Percentiles rank a stretch among this genome's conserved stretches.
phyloP scores from a whole-genome alignment of 345 rosid species.

The Euphorbia peplus region DNA sequence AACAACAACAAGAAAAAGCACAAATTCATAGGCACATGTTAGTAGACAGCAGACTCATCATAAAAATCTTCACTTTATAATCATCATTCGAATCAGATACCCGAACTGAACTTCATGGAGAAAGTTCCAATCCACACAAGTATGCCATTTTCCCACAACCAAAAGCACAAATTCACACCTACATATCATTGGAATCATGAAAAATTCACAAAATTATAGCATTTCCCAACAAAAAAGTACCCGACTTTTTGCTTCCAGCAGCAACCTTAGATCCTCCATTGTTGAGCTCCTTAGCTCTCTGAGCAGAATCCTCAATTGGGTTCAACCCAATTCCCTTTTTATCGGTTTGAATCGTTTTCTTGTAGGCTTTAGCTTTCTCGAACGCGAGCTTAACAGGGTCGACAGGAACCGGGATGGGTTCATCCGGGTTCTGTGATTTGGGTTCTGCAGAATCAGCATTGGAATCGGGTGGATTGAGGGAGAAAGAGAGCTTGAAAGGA shows the following conservation, averaged over 20 bases:
- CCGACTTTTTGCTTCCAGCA: constrained; percentile 27
- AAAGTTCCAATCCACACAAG: too few relatives aligned
- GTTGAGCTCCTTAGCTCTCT: constrained; percentile 38
- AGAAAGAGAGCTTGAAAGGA: constrained; percentile 32
- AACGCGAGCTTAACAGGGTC: constrained; percentile 66
- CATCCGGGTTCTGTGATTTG: constrained; percentile 19
- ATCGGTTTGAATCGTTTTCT: constrained; percentile 21
- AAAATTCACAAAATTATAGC: neutral
- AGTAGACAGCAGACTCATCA: constrained; percentile 21
- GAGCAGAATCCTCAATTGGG: constrained; percentile 17
- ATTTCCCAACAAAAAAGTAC: constrained; percentile 13
- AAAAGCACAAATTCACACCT: too few relatives aligned
- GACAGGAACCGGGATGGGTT: constrained; percentile 18
- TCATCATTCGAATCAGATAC: too few relatives aligned
- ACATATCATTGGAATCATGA: too few relatives aligned
- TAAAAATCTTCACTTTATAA: too few relatives aligned
- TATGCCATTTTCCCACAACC: too few relatives aligned
- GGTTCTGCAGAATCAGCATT: constrained; percentile 21
- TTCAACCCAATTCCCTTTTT: neutral
- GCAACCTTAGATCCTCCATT: constrained; percentile 19
- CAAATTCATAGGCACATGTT: too few relatives aligned
- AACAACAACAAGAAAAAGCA: too few relatives aligned
- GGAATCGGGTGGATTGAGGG: constrained; percentile 25
- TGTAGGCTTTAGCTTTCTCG: constrained; percentile 59
- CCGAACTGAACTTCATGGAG: too few relatives aligned